phyloP scores from a whole-genome alignment of 2,329 filamentous ascomycete genomes.

The Verticillium alfalfae region DNA sequence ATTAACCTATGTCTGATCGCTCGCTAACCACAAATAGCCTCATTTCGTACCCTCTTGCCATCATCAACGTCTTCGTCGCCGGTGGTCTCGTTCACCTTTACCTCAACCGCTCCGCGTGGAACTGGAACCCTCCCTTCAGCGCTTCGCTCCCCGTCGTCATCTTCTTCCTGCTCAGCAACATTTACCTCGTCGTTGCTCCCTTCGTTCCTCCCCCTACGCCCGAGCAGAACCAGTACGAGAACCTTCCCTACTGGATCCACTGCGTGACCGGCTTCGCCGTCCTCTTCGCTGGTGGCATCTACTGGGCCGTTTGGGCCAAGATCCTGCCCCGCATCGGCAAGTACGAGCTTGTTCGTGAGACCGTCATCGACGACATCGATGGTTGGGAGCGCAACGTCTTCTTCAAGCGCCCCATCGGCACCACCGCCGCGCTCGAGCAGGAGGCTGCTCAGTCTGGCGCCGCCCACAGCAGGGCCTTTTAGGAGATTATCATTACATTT shows the following conservation, averaged over 20 bases:
- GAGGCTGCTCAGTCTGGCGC: not conserved
- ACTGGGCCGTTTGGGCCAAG: constrained; percentile 51
- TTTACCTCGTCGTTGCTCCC: constrained; percentile 55
- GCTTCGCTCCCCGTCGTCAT: constrained; percentile 47
- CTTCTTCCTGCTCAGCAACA: constrained; percentile 57
- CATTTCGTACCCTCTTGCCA: constrained; percentile 58
- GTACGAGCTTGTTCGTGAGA: constrained; percentile 53
- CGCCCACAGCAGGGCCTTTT: not conserved
- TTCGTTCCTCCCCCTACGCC: constrained; percentile 44
- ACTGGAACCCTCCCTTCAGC: constrained; percentile 50
- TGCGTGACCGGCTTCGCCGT: constrained; percentile 52
- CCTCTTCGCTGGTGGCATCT: constrained; percentile 44
- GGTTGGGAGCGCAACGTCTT: constrained; percentile 59
- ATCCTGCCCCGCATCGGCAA: constrained; percentile 44
- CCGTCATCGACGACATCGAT: constrained; percentile 48
- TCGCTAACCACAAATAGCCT: constrained; percentile 31
- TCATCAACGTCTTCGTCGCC: constrained; percentile 51
- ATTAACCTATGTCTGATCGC: not conserved
- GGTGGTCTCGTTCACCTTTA: constrained; percentile 49
- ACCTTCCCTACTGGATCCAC: constrained; percentile 52
- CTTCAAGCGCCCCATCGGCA: constrained; percentile 29
- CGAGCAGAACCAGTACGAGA: constrained; percentile 46
- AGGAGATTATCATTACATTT: not conserved
- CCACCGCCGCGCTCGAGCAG: not conserved
- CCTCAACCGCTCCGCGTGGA: constrained; percentile 36